Base-by-base conservation (phyloP, 2,329 filamentous ascomycete species). In the Rachicladosporium sp. region DNA sequence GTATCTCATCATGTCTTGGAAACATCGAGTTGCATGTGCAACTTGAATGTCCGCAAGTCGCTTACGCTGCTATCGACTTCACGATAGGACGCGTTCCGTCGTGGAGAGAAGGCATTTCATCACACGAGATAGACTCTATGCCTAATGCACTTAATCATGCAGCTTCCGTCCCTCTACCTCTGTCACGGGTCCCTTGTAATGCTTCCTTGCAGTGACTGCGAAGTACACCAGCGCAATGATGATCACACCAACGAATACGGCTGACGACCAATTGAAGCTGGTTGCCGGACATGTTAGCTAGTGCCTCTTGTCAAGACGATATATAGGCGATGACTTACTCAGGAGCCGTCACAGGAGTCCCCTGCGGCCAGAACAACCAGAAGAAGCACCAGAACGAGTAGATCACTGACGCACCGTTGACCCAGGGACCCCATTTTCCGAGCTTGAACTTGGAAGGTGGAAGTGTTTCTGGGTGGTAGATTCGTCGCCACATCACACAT, bases 211-310 rank as follows among this genome's bases (percentile, higher is more conserved):
- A 2, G 12, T 34, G 23, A 44, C 12, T 10, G 35, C 23, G 36
- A 37, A 44, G 29, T 44, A 44, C 4, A 41, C 10, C 10, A 39
- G 5, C 12, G 42, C 35, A 6, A 51, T 19, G 7, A 50, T 12
- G 27, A 51, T 42, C 10, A 49, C 42, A 7, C 46, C 47, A 3
- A 40, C 48, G 36, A 68, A 67, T 37, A 71, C 64, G 10, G 67
- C 57, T 9, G 60, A 53, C 30, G 62, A 64, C 67, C 67, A 73
- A 49, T 73, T 73, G 59, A 72, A 19, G 15, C 15, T 19, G 15
- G 15, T 19, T 19, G 15, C 3, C 15, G 15, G 15, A 19, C 15
- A 19, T 19, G 15, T 19, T 19, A 19, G 15, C 15, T 19, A 19
- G 15, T 19, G 15, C 15, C 15, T 19, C 15, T 19, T 19, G 3